A percentile compares a stretch with the other conserved stretches of the same genome.
These are phyloP conservation scores for Solanum arcanum DNA, from an alignment of 257 asterid genomes.

Conservation along the genomic window DNA sequence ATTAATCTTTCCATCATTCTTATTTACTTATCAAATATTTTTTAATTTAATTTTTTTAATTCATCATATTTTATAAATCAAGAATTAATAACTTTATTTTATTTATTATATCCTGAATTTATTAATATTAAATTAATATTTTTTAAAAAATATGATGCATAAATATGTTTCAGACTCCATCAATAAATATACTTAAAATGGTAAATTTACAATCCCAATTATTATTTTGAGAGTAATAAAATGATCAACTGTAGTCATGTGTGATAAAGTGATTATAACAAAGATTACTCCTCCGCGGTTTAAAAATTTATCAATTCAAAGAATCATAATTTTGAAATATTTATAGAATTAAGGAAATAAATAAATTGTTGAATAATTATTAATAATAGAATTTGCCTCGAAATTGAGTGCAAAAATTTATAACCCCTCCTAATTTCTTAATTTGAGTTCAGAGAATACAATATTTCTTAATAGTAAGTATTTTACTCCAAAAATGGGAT, in stretches of 20 bases:
- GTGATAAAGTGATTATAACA: background rate
- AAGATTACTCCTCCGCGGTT: background rate
- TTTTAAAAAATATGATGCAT: too few species aligned
- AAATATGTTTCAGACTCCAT: too few species aligned
- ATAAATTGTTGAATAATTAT: too few species aligned
- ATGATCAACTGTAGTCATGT: background rate
- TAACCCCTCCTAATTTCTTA: background rate
- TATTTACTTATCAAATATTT: too few species aligned
- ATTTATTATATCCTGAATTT: background rate
- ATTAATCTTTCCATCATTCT: background rate
- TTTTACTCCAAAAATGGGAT: background rate
- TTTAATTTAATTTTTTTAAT: too few species aligned
- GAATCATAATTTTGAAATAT: background rate
- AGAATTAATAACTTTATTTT: too few species aligned
- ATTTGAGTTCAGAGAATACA: background rate
- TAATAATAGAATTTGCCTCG: background rate
- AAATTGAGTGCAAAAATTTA: background rate
- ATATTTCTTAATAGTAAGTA: background rate
- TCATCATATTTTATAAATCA: too few species aligned
- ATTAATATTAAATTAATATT: too few species aligned
- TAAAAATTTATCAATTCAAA: background rate
- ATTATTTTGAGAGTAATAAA: too few species aligned
- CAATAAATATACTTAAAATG: too few species aligned
- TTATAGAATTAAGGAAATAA: background rate
- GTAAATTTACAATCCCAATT: too few species aligned